phyloP scores from a whole-genome alignment of 345 rosid species.

The Adansonia digitata region DNA sequence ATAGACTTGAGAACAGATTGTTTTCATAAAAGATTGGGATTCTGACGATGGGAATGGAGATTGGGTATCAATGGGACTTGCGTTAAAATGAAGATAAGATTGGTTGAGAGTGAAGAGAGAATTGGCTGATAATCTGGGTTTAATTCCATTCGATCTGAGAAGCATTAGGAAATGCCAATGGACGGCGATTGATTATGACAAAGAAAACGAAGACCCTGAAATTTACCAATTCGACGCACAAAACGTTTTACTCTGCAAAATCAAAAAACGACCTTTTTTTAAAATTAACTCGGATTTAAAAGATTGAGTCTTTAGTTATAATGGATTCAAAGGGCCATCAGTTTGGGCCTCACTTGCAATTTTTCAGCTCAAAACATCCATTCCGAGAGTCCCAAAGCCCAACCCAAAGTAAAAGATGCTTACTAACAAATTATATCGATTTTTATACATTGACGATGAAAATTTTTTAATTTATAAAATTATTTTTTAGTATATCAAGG shows the following conservation, averaged over 20 bases:
- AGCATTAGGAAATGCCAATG: slow-evolving; percentile 5
- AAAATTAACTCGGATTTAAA: neutral
- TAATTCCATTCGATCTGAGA: slow-evolving; percentile 27
- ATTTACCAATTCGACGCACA: neutral
- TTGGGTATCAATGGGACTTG: neutral
- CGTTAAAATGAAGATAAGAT: slow-evolving; percentile 13
- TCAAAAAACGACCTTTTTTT: neutral
- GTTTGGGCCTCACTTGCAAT: neutral
- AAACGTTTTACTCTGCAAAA: neutral
- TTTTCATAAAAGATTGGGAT: slow-evolving; percentile 43
- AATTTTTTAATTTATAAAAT: too few species aligned
- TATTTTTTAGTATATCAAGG: too few species aligned
- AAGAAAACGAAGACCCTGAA: neutral
- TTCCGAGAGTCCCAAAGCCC: too few species aligned
- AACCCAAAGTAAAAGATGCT: too few species aligned
- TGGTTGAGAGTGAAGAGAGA: slow-evolving; percentile 25
- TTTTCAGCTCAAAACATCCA: neutral
- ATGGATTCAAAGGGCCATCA: neutral
- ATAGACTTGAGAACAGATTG: slow-evolving; percentile 50
- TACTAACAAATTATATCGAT: too few species aligned
- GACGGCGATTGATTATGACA: neutral
- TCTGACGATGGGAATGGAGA: slow-evolving; percentile 18
- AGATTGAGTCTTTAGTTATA: neutral
- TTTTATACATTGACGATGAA: too few species aligned
- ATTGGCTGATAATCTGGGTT: slow-evolving; percentile 18